Base-by-base conservation (phyloP, 306 rosid species). In the Pterocarpus santalinus region DNA sequence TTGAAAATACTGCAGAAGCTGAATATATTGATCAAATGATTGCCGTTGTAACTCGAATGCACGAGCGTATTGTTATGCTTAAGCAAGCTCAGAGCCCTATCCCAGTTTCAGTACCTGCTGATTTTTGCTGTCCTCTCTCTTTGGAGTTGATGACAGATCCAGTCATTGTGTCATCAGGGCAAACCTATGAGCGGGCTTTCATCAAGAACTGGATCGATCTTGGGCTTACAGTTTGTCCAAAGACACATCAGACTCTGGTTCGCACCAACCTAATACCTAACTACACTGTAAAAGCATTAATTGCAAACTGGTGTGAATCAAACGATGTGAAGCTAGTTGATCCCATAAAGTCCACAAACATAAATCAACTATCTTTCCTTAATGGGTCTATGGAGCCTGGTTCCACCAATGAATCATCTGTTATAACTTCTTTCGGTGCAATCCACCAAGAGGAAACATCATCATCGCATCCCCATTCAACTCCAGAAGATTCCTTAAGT, bases 91-190 rank as follows among this genome's bases (percentile, higher is more conserved):
- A 80, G 53, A 89, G 89, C 55, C 49, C 87, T 80, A 82, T 91
- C 64, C 88, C 89, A 2, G 91, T 89, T 63, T 82, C 83, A 30
- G 84, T 90, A 64, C 92, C 92, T 73, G 61, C 90, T 73, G 98
- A 92, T 83, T 94, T 94, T 83, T 92, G 97, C 70, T 94, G 98
- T 80, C 98, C 98, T 79, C 94, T 94, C 75, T 92, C 98, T 65
- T 86, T 94, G 44, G 94, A 90, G 83, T 85, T 94, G 85, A 94
- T 92, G 98, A 94, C 90, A 14, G 98, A 94, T 88, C 98, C 97
- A 8, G 94, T 94, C 38, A 94, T 94, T 80, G 97, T 94, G 81
- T 90, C 95, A 34, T 90, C 98, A 1, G 97, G 98, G 61, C 97
- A 94, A 90, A 94, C 97, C 55, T 94, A 94, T 81, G 98, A 94